Evolutionary conservation across 768 basidiomycete species (phyloP).

Genomic region (Leccinum truebloodii): DNA sequence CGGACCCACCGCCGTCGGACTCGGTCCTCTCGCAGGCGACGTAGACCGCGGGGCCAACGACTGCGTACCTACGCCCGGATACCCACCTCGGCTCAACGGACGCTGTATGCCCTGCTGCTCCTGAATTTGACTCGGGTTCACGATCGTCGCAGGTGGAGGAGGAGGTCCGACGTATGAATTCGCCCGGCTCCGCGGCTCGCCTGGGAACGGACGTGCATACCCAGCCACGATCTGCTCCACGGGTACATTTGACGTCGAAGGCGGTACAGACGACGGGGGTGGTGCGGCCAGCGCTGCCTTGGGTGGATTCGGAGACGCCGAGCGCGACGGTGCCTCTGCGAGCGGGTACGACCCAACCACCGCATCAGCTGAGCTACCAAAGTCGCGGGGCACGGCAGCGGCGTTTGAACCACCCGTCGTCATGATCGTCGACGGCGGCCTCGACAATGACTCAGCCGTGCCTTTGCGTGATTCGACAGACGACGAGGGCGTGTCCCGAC

Average conservation of each 20-base stretch:
- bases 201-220: slow-evolving; percentile 87
- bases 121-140: slow-evolving; percentile 23
- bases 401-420: background rate
- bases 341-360: slow-evolving; percentile 80
- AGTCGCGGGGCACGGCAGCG: slow-evolving; percentile 47
- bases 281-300: slow-evolving; percentile 79
- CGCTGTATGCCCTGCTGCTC: slow-evolving; percentile 44
- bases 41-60: slow-evolving; percentile 63
- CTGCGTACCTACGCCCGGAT: slow-evolving; percentile 81
- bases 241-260: slow-evolving; percentile 44
- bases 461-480: slow-evolving; percentile 28
- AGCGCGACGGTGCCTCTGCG: slow-evolving; percentile 51
- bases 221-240: slow-evolving; percentile 73
- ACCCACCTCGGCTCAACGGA: slow-evolving; percentile 63
- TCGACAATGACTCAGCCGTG: slow-evolving; percentile 25
- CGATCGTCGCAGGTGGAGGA: slow-evolving; percentile 16
- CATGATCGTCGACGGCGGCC: slow-evolving; percentile 28
- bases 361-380: slow-evolving; percentile 71
- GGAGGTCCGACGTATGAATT: slow-evolving; percentile 44
- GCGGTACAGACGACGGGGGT: slow-evolving; percentile 51
- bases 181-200: slow-evolving; percentile 65
- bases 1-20: slow-evolving; percentile 13
- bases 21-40: slow-evolving; percentile 45
- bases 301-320: slow-evolving; percentile 72
- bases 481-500: slow-evolving; percentile 25